Evolutionary conservation across 2,329 filamentous ascomycete genomes (phyloP), one percentile per base, ranked within the genome.

Genomic region (Septoria linicola): DNA sequence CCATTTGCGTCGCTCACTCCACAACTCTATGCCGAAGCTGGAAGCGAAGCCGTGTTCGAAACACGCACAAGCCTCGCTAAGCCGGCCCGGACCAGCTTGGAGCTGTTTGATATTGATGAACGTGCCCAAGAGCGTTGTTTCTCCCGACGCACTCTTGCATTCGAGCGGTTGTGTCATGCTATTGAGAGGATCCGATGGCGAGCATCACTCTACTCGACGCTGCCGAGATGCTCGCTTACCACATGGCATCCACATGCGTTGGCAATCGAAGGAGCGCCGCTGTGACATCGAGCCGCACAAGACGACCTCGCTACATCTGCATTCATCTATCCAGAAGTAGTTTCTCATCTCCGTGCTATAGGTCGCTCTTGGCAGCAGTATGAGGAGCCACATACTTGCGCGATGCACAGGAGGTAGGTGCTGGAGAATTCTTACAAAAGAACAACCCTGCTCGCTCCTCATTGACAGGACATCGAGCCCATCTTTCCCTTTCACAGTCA

Each of bases 401-500:
- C 31, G n/a, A 37, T 41, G 30, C 14, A 21, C n/a, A 13, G 4
- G n/a, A 17, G 14, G 47, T 21, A 21, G 25, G 30, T 42, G 20
- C 30, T 4, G n/a, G 5, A 44, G 25, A 21, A 17, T 11, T 37
- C 27, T 19, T 8, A 41, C 23, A 44, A 42, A 40, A 35, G 19
- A 21, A 11, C 14, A n/a, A 36, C 36, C 17, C 31, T n/a, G 5
- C 14, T 16, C 25, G n/a, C 31, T 39, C n/a, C 14, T 20, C 25
- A 11, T 8, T 32, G 21, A 17, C 17, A 39, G 14, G 19, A 39
- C 37, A 47, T 21, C 17, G 25, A 31, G 19, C 19, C 41, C 14
- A 45, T 14, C 14, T 31, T 23, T 27, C 17, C 37, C 25, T 30
- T 47, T 47, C 34, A 19, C 23, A 41, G 21, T 45, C 54, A 53